Base-by-base conservation (phyloP, 139 green algal genomes). In the Pseudopediastrum boryanum region DNA sequence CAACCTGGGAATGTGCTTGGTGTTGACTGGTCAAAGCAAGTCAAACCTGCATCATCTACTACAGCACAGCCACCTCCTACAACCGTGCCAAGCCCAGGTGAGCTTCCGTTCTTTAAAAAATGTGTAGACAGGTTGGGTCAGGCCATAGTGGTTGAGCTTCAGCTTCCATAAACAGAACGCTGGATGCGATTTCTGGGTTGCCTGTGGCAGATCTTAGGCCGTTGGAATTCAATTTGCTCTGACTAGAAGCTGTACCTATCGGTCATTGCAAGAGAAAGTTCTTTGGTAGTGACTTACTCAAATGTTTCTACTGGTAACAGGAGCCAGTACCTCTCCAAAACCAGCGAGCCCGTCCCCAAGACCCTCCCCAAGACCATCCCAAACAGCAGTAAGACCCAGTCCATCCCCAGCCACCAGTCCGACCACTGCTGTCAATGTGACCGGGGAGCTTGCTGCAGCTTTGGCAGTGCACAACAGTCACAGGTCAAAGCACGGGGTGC, bases 1-100 rank as follows among this genome's bases (percentile, higher is more conserved):
- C 48, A 63, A 21, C n/a, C 75, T 50, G 75, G 75, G 54, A 75
- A 67, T n/a, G n/a, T n/a, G n/a, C n/a, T n/a, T n/a, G n/a, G n/a
- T n/a, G n/a, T n/a, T n/a, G n/a, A n/a, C n/a, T n/a, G 51, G 46
- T 21, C 21, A 0, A 3, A 27, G 63, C 33, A 50, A 27, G 33
- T n/a, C 5, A 9, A 6, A 62, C 5, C 31, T 62, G 6, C 9
- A 36, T 62, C 31, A 62, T 62, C 25, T 9, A 4, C 52, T 7
- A 7, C 51, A 23, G 51, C 6, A 62, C 4, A 23, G 4, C 29
- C 25, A 23, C 29, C 27, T n/a, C 54, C 31, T 63, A 7, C 12
- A 33, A 8, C 3, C 9, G 9, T 12, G 33, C 12, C 54, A 63
- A 2, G 27, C 10, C 16, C 27, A 38, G 31, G 3, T 31, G 31